Evolutionary conservation across 148 eudicot species (phyloP).

Genomic region (Limonium bicolor): DNA sequence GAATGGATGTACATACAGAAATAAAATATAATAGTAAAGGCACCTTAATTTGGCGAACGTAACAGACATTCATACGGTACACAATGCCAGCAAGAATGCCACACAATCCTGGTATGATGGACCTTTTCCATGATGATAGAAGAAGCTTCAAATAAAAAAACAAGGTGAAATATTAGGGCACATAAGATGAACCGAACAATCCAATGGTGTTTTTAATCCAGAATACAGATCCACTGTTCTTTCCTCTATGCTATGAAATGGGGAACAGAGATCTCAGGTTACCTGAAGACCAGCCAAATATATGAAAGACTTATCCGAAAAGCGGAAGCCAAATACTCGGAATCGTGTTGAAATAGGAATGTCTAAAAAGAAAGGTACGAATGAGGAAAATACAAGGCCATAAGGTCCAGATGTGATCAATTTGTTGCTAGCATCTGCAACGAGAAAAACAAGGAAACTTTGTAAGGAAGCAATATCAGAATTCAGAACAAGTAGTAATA

Average conservation of each 20-base stretch:
- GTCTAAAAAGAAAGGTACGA: constrained; percentile 84
- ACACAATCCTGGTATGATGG: constrained; percentile 71
- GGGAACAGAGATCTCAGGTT: constrained; percentile 4
- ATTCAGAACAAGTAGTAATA: no score
- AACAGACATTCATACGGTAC: constrained; percentile 59
- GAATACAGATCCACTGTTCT: no score
- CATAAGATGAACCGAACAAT: no score
- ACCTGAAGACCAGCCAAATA: constrained; percentile 99
- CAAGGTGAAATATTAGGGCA: constrained; percentile 11
- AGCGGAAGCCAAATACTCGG: constrained; percentile 52
- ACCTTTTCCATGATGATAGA: constrained; percentile 90
- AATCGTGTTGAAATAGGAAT: constrained; percentile 87
- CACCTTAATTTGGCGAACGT: constrained; percentile 77
- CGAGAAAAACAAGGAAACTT: neutral
- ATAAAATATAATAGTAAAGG: no score
- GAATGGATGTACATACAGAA: no score
- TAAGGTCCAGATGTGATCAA: constrained; percentile 84
- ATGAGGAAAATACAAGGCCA: constrained; percentile 82
- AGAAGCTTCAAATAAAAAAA: constrained; percentile 48
- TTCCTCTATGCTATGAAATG: neutral
- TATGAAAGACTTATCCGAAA: constrained; percentile 92
- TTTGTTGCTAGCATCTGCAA: constrained; percentile 58
- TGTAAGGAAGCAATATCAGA: no score
- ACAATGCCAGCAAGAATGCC: constrained; percentile 79
- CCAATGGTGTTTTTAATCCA: no score